Evolutionary conservation across 768 basidiomycete genomes (phyloP).

Genomic region (Rhodotorula babjevae): DNA sequence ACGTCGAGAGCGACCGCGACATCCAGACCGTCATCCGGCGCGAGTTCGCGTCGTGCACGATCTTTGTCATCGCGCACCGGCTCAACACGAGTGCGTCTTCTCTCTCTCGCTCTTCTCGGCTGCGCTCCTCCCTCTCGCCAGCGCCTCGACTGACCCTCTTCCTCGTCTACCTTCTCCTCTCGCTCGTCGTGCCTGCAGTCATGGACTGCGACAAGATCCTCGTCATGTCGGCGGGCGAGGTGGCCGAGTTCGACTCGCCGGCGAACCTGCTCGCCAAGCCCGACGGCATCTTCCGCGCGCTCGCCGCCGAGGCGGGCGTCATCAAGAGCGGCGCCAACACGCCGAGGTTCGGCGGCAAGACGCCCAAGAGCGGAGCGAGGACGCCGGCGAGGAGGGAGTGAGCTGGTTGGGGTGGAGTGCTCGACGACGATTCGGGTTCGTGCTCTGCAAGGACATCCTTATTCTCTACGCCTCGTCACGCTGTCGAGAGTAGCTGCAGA

Average conservation of each 20-base stretch:
- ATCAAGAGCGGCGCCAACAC: conserved; percentile 2
- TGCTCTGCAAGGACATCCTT: no score
- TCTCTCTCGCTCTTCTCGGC: no score
- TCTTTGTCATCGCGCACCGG: conserved; percentile 37
- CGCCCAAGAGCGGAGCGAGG: conserved; percentile 20
- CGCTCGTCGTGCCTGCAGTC: background rate
- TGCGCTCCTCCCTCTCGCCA: background rate
- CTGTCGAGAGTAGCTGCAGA: no score
- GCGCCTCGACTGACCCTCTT: background rate
- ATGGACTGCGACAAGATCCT: conserved; percentile 33
- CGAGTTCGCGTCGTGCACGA: conserved; percentile 57
- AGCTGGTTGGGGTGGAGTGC: background rate
- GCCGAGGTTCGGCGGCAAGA: conserved; percentile 6
- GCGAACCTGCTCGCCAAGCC: conserved; percentile 57
- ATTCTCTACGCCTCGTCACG: no score
- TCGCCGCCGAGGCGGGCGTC: conserved; percentile 28
- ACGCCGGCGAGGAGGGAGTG: conserved; percentile 11
- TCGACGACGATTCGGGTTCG: no score
- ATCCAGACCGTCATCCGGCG: conserved; percentile 61
- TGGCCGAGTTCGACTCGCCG: conserved; percentile 78
- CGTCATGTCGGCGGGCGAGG: conserved; percentile 73
- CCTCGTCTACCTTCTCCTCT: no score
- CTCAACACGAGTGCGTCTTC: conserved; percentile 4
- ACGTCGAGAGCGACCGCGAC: conserved; percentile 61
- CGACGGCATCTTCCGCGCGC: conserved; percentile 35